Conservation (phyloP, 2,329 filamentous ascomycete species). For the Sporothrix phasma region DNA sequence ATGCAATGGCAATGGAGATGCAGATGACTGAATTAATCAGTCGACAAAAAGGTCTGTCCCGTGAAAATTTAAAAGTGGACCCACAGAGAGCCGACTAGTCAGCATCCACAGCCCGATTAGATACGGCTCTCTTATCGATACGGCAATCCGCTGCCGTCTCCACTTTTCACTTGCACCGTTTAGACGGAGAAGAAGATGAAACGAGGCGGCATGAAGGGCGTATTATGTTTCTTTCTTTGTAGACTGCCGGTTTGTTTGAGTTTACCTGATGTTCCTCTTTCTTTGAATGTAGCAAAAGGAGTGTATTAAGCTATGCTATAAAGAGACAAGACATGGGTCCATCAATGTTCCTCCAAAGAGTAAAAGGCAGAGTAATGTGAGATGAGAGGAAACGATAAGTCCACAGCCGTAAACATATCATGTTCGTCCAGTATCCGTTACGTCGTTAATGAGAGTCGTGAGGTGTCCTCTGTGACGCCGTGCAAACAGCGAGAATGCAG, state of each 20-base stretch:
- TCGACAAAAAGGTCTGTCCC: too few species aligned
- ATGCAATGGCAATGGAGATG: too few species aligned
- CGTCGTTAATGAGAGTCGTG: slow-evolving; percentile 3
- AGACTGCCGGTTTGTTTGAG: too few species aligned
- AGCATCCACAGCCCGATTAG: not conserved
- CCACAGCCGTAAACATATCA: not conserved
- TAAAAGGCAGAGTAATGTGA: not conserved
- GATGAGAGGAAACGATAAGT: too few species aligned
- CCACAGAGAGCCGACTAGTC: not conserved
- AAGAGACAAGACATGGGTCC: not conserved
- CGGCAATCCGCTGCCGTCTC: not conserved
- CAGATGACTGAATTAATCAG: too few species aligned
- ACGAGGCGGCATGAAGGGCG: not conserved
- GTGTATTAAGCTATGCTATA: slow-evolving; percentile 5
- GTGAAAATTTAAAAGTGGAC: slow-evolving; percentile 6
- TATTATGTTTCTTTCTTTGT: not conserved
- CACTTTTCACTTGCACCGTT: slow-evolving; percentile 2
- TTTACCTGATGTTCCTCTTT: too few species aligned
- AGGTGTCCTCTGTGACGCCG: not conserved
- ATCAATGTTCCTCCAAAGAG: not conserved
- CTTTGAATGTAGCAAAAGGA: not conserved
- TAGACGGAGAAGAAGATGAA: not conserved
- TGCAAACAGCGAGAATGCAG: not conserved
- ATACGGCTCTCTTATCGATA: not conserved
- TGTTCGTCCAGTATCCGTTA: not conserved